Conservation (phyloP, 805 yeast genomes). For the Saccharomyces kudriavzevii region DNA sequence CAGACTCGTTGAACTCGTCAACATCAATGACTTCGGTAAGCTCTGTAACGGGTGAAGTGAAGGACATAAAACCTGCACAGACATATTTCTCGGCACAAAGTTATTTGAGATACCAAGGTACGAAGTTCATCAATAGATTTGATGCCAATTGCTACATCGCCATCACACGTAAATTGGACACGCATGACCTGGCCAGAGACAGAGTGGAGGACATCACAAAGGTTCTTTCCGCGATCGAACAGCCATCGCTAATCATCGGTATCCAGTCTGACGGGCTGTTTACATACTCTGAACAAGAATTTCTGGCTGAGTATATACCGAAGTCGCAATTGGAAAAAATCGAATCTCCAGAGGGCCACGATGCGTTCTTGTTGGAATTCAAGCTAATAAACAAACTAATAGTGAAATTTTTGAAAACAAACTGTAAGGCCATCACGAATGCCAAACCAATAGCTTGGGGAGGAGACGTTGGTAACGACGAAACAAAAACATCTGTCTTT, state of each 20-base stretch:
- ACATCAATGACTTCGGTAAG: conserved; percentile 17
- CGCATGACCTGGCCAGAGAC: conserved; percentile 87
- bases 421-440: conserved; percentile 52
- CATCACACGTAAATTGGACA: conserved; percentile 85
- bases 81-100: conserved; percentile 89
- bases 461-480: conserved; percentile 37
- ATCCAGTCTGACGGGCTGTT: conserved; percentile 88
- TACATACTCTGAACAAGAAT: conserved; percentile 85
- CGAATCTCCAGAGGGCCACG: conserved; percentile 94
- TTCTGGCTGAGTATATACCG: conserved; percentile 67
- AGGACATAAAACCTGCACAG: conserved; percentile 32
- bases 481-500: conserved; percentile 56
- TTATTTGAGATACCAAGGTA: conserved; percentile 88
- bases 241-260: conserved; percentile 82
- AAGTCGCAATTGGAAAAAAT: conserved; percentile 61
- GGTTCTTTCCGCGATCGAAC: conserved; percentile 51
- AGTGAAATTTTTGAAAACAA: conserved; percentile 50
- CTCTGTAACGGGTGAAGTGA: conserved; percentile 16
- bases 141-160: conserved; percentile 97
- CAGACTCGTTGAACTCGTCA: conserved; percentile 21
- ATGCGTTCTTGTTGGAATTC: conserved; percentile 89
- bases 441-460: conserved; percentile 34
- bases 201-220: conserved; percentile 36
- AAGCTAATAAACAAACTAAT: conserved; percentile 68
- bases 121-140: conserved; percentile 78